Conservation (phyloP, 2,329 filamentous ascomycete species). For the Scortechinia acanthostroma region DNA sequence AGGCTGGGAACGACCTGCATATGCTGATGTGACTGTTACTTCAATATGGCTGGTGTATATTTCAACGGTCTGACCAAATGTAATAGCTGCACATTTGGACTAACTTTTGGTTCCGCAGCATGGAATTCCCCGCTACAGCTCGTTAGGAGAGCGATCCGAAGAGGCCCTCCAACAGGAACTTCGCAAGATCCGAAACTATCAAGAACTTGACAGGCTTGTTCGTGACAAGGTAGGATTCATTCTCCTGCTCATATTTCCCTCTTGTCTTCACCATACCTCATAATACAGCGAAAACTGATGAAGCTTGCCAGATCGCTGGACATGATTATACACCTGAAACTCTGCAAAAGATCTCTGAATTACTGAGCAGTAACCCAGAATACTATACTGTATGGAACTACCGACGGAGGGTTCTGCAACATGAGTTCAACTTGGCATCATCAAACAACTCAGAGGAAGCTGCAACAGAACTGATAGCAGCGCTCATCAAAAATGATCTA, state of each 20-base stretch:
- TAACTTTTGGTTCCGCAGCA: neutral
- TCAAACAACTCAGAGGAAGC: slow-evolving; percentile 1
- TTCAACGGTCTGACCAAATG: too few species aligned
- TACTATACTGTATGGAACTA: slow-evolving; percentile 39
- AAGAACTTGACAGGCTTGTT: neutral
- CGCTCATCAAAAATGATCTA: slow-evolving; percentile 44
- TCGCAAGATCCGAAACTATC: neutral
- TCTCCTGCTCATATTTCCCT: too few species aligned
- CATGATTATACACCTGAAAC: slow-evolving; percentile 29
- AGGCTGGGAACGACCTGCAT: too few species aligned
- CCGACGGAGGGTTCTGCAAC: slow-evolving; percentile 40
- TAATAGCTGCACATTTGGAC: neutral
- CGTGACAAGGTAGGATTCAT: slow-evolving; percentile 1
- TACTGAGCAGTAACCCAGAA: slow-evolving; percentile 33
- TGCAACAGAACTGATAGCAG: slow-evolving; percentile 4
- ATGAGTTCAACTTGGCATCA: slow-evolving; percentile 24
- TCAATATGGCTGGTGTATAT: too few species aligned
- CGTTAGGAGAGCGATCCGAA: neutral
- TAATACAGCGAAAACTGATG: neutral
- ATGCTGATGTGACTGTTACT: too few species aligned
- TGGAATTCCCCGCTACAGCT: neutral
- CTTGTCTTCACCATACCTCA: neutral
- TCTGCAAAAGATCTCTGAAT: slow-evolving; percentile 28
- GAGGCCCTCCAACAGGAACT: neutral
- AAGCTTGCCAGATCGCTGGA: slow-evolving; percentile 20